Evolutionary conservation across 2,329 filamentous ascomycete genomes (phyloP), one percentile per base, ranked within the genome.

Genomic region (Microsporum ferrugineum): DNA sequence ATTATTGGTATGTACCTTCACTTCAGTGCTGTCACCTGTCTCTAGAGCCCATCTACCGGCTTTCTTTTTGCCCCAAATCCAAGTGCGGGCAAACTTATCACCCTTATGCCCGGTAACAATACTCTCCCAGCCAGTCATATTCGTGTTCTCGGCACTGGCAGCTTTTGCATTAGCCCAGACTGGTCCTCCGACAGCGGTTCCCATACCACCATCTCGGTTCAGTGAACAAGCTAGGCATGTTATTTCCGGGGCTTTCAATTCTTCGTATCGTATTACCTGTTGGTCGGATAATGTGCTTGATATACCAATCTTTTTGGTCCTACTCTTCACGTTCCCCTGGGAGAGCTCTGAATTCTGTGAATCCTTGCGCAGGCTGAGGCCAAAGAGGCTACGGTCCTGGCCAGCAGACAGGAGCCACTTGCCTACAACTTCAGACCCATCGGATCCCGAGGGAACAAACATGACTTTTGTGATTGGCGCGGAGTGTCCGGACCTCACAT

Each of bases 61-160:
- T 68, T 88, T 86, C 75, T 95, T 96, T 61, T 90, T 86, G 4
- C 92, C 94, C 91, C 94, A 97, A 75, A 96, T 96, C 94, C 94
- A 99, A 1, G 94, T 97, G 59, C 94, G 84, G 17, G 91, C 94
- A 70, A 84, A 88, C 51, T 85, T 82, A 69, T 97, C 92, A 58
- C 87, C 84, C 69, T 87, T 87, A 71, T 99, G 95, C 7, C 91
- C 92, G 2, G 94, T 99, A 1, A 99, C 84, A 5, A 99, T 86
- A 70, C 92, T 96, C 73, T 99, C 95, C 94, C 94, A 99, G 0
- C 94, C 94, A 2, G 91, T 96, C 78, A 85, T 85, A 56, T 85
- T 79, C 66, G 90, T 86, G 2, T 88, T 85, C 72, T 91, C 86
- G 7, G 81, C 76, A n/a, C 82, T 84, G 61, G 85, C 83, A 31